A percentile compares a stretch with the other conserved stretches of the same genome.
phyloP scores from a whole-genome alignment of 148 eudicot species.

The Rhododendron molle region DNA sequence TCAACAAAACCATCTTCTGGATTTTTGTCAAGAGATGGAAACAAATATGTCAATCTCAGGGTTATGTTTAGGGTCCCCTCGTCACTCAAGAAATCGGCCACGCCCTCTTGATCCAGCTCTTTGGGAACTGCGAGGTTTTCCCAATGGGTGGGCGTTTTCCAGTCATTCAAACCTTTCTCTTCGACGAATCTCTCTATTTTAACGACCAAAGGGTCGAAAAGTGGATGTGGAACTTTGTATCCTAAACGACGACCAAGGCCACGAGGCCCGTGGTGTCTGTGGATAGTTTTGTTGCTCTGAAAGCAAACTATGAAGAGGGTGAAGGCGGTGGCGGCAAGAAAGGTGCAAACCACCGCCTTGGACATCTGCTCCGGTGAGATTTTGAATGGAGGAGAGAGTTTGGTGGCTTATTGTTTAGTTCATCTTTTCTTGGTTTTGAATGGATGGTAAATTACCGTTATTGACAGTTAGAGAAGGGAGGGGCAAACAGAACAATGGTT shows the following conservation, averaged over 20 bases:
- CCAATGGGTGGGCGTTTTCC: neutral
- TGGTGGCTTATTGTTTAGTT: neutral
- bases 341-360: slow-evolving; percentile 33
- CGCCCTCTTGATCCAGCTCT: neutral
- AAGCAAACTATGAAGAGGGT: slow-evolving; percentile 19
- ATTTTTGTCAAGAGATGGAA: slow-evolving; percentile 27
- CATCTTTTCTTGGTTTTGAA: neutral
- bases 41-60: slow-evolving; percentile 32
- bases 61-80: slow-evolving; percentile 39
- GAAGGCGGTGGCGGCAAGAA: slow-evolving; percentile 32
- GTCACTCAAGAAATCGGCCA: slow-evolving; percentile 23
- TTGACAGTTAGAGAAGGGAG: slow-evolving; percentile 2
- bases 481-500: neutral
- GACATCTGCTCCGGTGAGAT: slow-evolving; percentile 23
- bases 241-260: slow-evolving; percentile 24
- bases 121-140: neutral
- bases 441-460: neutral
- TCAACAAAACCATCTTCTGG: slow-evolving; percentile 39
- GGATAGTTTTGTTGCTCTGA: neutral
- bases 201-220: slow-evolving; percentile 33
- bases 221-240: neutral
- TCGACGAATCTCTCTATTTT: slow-evolving; percentile 21
- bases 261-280: neutral
- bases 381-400: neutral
- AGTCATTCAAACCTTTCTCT: slow-evolving; percentile 6